A percentile compares a stretch with the other conserved stretches of the same genome.
These are phyloP conservation scores for Begonia peltatifolia DNA, from an alignment of 306 rosid species.

Conservation along the genomic window DNA sequence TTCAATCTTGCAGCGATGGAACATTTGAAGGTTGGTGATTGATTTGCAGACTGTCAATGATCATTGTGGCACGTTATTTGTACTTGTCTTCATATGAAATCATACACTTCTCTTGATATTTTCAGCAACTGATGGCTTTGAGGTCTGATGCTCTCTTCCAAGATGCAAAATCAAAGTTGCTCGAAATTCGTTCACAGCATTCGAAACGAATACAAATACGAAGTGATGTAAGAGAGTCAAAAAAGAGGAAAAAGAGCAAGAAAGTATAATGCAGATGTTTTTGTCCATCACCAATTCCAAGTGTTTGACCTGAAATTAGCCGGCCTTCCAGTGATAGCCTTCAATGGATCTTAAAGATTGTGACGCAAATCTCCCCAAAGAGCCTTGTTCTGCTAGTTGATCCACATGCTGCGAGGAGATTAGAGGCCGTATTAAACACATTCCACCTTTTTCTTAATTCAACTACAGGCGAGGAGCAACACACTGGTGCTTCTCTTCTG, in stretches of 20 bases:
- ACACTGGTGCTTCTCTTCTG: no score
- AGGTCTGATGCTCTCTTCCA: slow-evolving; percentile 69
- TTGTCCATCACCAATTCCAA: not conserved
- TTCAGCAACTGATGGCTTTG: slow-evolving; percentile 74
- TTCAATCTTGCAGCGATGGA: slow-evolving; percentile 96
- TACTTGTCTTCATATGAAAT: not conserved
- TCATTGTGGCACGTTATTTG: not conserved
- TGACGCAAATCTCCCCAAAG: no score
- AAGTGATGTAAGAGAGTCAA: slow-evolving; percentile 38
- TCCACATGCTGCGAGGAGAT: no score
- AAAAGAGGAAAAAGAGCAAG: slow-evolving; percentile 38
- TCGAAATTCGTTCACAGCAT: slow-evolving; percentile 57
- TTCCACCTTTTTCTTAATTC: no score
- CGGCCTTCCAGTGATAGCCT: no score
- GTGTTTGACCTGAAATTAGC: no score
- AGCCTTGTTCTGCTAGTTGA: no score
- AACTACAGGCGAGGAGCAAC: no score
- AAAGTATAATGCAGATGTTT: slow-evolving; percentile 8
- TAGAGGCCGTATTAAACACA: no score
- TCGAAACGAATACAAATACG: slow-evolving; percentile 51
- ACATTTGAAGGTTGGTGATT: slow-evolving; percentile 60
- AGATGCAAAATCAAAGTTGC: slow-evolving; percentile 64
- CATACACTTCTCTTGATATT: slow-evolving; percentile 13
- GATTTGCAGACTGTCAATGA: not conserved
- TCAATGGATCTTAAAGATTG: no score